These are phyloP conservation scores for Amaranthus palmeri DNA, from an alignment of 148 eudicot genomes.

Conservation along the genomic window DNA sequence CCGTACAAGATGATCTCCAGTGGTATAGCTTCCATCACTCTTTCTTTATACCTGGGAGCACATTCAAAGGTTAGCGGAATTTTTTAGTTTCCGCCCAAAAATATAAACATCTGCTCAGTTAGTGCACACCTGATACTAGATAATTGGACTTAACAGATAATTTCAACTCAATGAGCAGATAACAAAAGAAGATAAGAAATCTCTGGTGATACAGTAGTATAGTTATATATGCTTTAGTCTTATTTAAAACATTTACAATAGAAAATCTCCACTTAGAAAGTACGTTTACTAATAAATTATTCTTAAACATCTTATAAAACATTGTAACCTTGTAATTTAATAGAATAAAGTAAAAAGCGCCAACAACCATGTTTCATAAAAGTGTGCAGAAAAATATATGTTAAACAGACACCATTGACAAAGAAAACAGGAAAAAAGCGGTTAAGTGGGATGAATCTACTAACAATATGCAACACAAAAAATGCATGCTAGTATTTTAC, in stretches of 20 bases:
- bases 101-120: not conserved
- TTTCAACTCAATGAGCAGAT: not conserved
- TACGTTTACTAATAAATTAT: too few relatives aligned
- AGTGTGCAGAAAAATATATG: not conserved
- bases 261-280: too few relatives aligned
- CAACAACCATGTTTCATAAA: too few relatives aligned
- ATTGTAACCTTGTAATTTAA: too few relatives aligned
- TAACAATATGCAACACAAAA: not conserved
- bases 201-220: too few relatives aligned
- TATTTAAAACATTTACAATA: too few relatives aligned
- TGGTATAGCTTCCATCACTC: conserved; percentile 13
- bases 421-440: too few relatives aligned
- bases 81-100: not conserved
- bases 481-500: not conserved
- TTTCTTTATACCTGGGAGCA: not conserved
- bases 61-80: not conserved
- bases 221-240: too few relatives aligned
- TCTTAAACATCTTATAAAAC: too few relatives aligned
- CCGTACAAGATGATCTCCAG: not conserved
- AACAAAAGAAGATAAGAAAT: too few relatives aligned
- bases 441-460: too few relatives aligned
- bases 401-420: not conserved
- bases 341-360: too few relatives aligned
- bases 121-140: not conserved
- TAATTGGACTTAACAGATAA: not conserved